Conservation (phyloP, 345 rosid genomes). For the Heritiera littoralis region DNA sequence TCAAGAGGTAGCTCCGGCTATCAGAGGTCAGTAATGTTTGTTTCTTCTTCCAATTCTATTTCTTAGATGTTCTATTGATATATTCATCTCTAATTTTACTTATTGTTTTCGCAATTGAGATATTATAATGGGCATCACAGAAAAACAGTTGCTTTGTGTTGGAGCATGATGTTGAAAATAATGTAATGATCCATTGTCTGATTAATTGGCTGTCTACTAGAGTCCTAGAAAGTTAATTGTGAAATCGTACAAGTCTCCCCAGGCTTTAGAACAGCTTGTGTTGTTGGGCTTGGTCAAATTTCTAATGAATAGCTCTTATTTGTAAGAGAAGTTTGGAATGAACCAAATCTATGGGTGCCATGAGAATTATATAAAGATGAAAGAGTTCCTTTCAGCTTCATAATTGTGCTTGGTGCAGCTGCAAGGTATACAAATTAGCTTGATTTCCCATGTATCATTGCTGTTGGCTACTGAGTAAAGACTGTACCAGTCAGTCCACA, state of each 20-base stretch:
- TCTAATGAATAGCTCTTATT: not conserved
- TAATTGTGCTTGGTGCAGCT: not conserved
- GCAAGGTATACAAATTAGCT: not conserved
- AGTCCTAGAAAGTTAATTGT: not conserved
- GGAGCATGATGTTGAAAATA: not conserved
- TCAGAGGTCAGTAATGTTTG: conserved; percentile 60
- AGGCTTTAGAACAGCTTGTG: not conserved
- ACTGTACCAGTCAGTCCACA: not conserved
- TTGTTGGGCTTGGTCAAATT: not conserved
- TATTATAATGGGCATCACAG: not conserved
- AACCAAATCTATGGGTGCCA: too few species aligned
- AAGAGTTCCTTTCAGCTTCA: not conserved
- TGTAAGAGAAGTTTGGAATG: not conserved
- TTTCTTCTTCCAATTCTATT: conserved; percentile 11
- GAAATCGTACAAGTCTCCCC: not conserved
- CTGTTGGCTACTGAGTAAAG: not conserved
- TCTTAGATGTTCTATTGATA: not conserved
- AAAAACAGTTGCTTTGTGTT: not conserved
- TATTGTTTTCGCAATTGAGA: not conserved
- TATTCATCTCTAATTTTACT: not conserved
- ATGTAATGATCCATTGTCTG: not conserved
- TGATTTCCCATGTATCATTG: not conserved
- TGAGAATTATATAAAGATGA: too few species aligned
- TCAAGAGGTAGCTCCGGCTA: conserved; percentile 65
- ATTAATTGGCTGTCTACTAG: not conserved